phyloP scores from a whole-genome alignment of 805 yeast species.

The Lipomyces mesembrius region DNA sequence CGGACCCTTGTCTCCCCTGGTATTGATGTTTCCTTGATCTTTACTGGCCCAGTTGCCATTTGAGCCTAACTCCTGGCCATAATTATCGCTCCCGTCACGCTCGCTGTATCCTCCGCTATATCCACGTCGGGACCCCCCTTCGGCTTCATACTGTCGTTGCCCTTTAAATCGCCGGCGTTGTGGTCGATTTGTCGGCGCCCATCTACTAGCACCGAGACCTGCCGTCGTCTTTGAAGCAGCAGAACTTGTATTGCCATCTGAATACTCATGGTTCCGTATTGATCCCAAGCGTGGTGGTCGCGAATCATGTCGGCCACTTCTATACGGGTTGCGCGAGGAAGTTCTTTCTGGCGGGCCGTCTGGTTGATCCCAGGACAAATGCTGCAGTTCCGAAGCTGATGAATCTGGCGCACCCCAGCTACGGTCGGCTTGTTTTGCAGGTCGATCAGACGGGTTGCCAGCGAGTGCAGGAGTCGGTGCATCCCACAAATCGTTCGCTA shows the following conservation, averaged over 20 bases:
- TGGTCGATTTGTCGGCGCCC: conserved; percentile 1
- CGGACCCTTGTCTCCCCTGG: background rate
- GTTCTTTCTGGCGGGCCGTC: background rate
- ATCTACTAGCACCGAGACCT: background rate
- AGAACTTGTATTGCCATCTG: background rate
- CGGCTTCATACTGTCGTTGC: background rate
- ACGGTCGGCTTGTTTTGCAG: background rate
- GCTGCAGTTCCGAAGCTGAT: background rate
- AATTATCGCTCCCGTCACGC: background rate
- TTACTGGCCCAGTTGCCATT: background rate
- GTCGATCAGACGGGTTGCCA: background rate
- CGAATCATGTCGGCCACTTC: background rate
- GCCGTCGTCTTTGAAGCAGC: background rate
- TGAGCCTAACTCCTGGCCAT: background rate
- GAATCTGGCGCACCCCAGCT: background rate
- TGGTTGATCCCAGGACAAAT: background rate
- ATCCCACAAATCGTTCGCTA: background rate
- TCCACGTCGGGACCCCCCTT: background rate
- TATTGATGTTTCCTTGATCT: background rate
- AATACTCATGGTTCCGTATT: background rate
- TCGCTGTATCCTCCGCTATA: background rate
- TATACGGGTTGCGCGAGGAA: background rate
- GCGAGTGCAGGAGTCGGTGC: background rate
- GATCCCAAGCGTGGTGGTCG: background rate
- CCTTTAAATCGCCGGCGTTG: background rate